phyloP scores from a whole-genome alignment of 352 stramenopile genomes.

The Albugo candida region DNA sequence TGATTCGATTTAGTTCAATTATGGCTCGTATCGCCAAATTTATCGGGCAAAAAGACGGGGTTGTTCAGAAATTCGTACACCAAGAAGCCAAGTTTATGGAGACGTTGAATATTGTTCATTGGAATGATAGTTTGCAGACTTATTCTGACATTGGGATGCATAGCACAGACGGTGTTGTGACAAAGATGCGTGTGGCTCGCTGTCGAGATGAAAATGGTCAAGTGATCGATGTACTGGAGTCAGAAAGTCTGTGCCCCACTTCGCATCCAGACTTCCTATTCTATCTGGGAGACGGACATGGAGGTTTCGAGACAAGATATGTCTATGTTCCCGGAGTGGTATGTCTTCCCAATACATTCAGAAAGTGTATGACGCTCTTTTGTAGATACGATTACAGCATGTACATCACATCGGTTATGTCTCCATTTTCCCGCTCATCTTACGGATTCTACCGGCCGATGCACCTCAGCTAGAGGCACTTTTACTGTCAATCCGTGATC shows the following conservation, averaged over 20 bases:
- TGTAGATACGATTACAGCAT: constrained; percentile 17
- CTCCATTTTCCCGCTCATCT: constrained; percentile 66
- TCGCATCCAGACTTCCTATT: constrained; percentile 56
- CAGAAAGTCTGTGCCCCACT: constrained; percentile 22
- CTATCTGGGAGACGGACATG: constrained; percentile 54
- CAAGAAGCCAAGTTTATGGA: constrained; percentile 20
- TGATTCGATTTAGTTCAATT: constrained; percentile 50
- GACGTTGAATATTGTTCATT: constrained; percentile 44
- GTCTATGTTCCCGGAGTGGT: constrained; percentile 39
- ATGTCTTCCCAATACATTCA: background rate
- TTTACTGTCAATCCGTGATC: constrained; percentile 33
- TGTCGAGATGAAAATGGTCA: constrained; percentile 22
- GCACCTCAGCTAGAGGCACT: constrained; percentile 40
- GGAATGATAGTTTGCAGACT: constrained; percentile 33
- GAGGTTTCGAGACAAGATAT: constrained; percentile 50
- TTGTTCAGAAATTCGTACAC: constrained; percentile 11
- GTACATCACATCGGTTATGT: constrained; percentile 78
- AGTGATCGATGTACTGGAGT: background rate
- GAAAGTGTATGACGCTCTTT: background rate
- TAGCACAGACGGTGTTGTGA: constrained; percentile 45
- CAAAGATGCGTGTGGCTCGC: constrained; percentile 38
- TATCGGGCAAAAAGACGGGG: constrained; percentile 11
- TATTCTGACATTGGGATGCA: constrained; percentile 74
- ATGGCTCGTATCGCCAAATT: constrained; percentile 25
- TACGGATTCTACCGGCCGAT: constrained; percentile 46